Base-by-base conservation (phyloP, 352 stramenopile genomes). In the Ophiocytium majus region DNA sequence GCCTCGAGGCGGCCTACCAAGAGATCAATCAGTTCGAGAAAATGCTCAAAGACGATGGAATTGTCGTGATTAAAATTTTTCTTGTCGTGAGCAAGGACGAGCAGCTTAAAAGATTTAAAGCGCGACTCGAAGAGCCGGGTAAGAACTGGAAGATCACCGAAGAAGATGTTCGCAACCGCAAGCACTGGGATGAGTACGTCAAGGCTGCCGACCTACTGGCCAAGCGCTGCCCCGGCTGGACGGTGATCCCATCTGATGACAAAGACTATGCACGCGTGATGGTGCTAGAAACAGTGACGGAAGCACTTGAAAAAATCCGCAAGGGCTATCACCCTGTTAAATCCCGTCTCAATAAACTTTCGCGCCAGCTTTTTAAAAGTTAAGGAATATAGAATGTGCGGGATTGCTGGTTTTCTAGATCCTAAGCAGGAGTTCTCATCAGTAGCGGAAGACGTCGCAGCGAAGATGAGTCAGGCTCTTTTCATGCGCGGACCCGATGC, bases 1-100 rank as follows among this genome's bases (percentile, higher is more conserved):
- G 57, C 23, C 23, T 71, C 57, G 28, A 71, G 28, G 57, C 23
- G 57, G 57, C 57, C 57, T 71, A 71, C 57, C 28, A 23, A 28
- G 57, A 71, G 57, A 71, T 71, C 28, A 71, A 71, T 28, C 19
- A 71, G 57, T 71, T 71, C 57, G 57, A 71, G 28, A 28, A 71
- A 71, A 71, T 28, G 23, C 57, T 71, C 57, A 23, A 71, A 28
- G 19, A 28, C 19, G 57, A 71, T 28, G 57, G 57, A 28, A 71
- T 71, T 71, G 57, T 71, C 57, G 23, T 71, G 57, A 71, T 71
- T 28, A 71, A 71, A 71, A 71, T 71, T 23, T 71, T 71, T 28
- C 57, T 71, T 28, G 57, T 28, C 19, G 28, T 71, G 19, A 71
- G 19, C 57, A 71, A 71, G 28, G 57, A 71, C 23, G 57, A 71